Evolutionary conservation across 441 rosid species (phyloP), one percentile per base, ranked within the genome.

Genomic region (Populus hybrid): DNA sequence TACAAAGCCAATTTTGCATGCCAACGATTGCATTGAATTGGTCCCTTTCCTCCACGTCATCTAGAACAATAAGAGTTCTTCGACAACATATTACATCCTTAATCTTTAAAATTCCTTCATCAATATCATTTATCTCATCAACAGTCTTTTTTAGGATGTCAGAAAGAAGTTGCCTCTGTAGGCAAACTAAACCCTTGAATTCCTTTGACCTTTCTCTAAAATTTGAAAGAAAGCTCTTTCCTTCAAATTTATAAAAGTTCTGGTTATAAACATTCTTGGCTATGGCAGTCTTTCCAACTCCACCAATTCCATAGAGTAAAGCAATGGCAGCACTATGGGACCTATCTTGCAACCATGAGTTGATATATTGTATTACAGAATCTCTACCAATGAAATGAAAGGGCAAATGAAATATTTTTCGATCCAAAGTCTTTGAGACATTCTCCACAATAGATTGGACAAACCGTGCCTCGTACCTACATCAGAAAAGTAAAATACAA

Each of bases 1-100:
- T 26, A 26, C 28, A 26, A 26, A 26, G 28, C 67, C 67, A 50
- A 14, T 46, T 54, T 36, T 26, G 61, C 36, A n/a, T 40, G 34
- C 80, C 73, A 42, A 59, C 6, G 11, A 73, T 46, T 54, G 65
- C 69, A 67, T 79, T 23, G 26, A 79, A 54, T 6, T 79, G 81
- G 1, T 6, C 73, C 20, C 2, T 30, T 7, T 67, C 36, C 16
- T 79, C 78, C 7, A 79, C 78, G 28, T 68, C 46, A 30, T 81
- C 76, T 9, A 50, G 59, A 50, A 50, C 59, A 50, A 50, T 50
- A 50, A 50, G n/a, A 14, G 0, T 68, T 57, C n/a, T 61, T 59
- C 24, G 70, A 9, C 42, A 10, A 2, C 69, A 21, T 24, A 78
- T 0, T 2, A 32, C 71, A 18, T 63, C 26, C 54, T 30, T 69